Evolutionary conservation across 352 stramenopile genomes (phyloP).

Genomic region (Aphanomyces cochlioides): DNA sequence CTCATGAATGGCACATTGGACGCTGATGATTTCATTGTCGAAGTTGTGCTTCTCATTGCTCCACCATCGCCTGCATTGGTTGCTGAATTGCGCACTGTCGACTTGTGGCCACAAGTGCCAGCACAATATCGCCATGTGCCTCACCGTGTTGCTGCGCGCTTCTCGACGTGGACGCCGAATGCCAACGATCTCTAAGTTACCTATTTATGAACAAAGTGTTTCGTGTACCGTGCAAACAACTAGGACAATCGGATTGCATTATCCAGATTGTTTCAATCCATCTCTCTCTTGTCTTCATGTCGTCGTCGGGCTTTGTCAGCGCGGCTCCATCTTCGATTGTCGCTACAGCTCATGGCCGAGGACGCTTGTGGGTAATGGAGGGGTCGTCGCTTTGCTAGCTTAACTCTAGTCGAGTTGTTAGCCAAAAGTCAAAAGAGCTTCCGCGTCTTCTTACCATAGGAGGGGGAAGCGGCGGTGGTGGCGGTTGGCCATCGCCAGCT

Average conservation of each 20-base stretch:
- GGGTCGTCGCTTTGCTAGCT: too few relatives aligned
- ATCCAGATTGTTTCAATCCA: too few relatives aligned
- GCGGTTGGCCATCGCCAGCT: background rate
- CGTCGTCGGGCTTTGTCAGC: too few relatives aligned
- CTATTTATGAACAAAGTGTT: background rate
- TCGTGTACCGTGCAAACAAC: too few relatives aligned
- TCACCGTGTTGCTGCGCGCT: background rate
- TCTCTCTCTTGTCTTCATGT: too few relatives aligned
- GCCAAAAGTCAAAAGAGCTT: background rate
- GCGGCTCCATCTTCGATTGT: too few relatives aligned
- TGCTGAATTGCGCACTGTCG: background rate
- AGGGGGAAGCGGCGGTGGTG: background rate
- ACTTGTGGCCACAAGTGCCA: background rate
- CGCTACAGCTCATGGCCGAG: too few relatives aligned
- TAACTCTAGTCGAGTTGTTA: too few relatives aligned
- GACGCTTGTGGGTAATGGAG: too few relatives aligned
- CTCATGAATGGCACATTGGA: background rate
- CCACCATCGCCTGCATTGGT: background rate
- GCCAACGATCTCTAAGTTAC: constrained; percentile 1
- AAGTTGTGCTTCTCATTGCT: background rate
- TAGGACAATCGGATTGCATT: too few relatives aligned
- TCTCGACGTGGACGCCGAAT: background rate
- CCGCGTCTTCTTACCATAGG: background rate
- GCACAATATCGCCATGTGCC: background rate
- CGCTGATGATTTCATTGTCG: background rate